Evolutionary conservation across 495 filamentous ascomycete species (phyloP).

Genomic region (Talaromyces thailandensis): DNA sequence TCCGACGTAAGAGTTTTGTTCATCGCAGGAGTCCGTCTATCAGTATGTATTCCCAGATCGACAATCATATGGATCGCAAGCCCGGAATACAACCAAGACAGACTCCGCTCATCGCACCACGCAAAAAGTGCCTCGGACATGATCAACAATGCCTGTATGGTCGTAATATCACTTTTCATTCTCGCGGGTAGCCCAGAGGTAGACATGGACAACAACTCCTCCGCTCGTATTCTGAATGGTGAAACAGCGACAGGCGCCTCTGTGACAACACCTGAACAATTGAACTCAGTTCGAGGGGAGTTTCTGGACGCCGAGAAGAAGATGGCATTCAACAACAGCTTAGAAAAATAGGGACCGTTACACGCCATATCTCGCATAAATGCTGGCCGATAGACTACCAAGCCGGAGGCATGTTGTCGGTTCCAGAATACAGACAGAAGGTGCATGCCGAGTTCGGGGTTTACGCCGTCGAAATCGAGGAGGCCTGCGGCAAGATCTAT

Average conservation of each 20-base stretch:
- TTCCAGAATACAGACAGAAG: constrained; percentile 31
- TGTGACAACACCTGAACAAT: constrained; percentile 16
- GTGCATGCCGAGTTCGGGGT: constrained; percentile 31
- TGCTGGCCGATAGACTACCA: constrained; percentile 23
- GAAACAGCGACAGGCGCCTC: background rate
- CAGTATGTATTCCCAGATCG: constrained; percentile 34
- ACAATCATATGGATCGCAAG: constrained; percentile 37
- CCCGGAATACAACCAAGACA: constrained; percentile 37
- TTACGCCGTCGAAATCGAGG: constrained; percentile 34
- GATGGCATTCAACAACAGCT: constrained; percentile 38
- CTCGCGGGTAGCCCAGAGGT: background rate
- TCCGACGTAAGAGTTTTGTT: constrained; percentile 18
- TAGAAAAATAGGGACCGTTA: constrained; percentile 35
- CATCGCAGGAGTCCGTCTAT: constrained; percentile 9
- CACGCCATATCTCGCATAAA: constrained; percentile 32
- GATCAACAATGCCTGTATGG: constrained; percentile 32
- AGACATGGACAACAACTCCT: background rate
- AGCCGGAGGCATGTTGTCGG: constrained; percentile 23
- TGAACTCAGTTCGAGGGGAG: constrained; percentile 18
- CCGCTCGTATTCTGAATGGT: background rate
- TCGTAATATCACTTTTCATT: constrained; percentile 30
- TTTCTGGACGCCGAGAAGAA: constrained; percentile 31
- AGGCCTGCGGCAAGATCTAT: constrained; percentile 18
- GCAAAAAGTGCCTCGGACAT: constrained; percentile 32
- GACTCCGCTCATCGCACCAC: constrained; percentile 30